A percentile compares a stretch with the other conserved stretches of the same genome.
phyloP scores from a whole-genome alignment of 768 basidiomycete genomes.

The Auriscalpium vulgare region DNA sequence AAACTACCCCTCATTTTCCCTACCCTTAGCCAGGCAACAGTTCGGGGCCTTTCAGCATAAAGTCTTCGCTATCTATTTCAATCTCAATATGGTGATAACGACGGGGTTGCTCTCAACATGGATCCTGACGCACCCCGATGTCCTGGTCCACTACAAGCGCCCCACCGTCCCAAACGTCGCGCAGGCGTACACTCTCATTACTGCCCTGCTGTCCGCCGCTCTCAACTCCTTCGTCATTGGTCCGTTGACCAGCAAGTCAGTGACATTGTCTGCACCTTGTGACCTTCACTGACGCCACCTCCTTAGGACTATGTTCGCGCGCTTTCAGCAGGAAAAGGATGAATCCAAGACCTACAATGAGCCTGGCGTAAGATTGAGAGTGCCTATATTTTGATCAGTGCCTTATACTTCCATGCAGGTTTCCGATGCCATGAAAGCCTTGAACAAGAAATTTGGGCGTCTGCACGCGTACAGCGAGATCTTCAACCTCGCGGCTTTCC shows the following conservation, averaged over 20 bases:
- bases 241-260: slow-evolving; percentile 63
- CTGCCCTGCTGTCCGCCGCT: slow-evolving; percentile 40
- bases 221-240: slow-evolving; percentile 65
- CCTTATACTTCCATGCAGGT: slow-evolving; percentile 32
- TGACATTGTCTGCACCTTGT: slow-evolving; percentile 4
- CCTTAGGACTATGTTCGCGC: slow-evolving; percentile 63
- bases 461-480: slow-evolving; percentile 66
- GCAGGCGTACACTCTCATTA: slow-evolving; percentile 51
- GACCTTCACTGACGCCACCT: not conserved
- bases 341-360: slow-evolving; percentile 65
- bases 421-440: slow-evolving; percentile 57
- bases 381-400: slow-evolving; percentile 7
- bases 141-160: slow-evolving; percentile 36
- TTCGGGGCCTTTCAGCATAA: slow-evolving; percentile 70
- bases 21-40: slow-evolving; percentile 51
- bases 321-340: slow-evolving; percentile 65
- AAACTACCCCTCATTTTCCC: not conserved
- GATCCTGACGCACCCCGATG: slow-evolving; percentile 50
- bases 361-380: slow-evolving; percentile 38
- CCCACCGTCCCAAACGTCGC: slow-evolving; percentile 53
- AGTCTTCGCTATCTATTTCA: slow-evolving; percentile 70
- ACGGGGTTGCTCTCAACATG: slow-evolving; percentile 48
- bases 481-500: slow-evolving; percentile 52
- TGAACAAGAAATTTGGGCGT: slow-evolving; percentile 58
- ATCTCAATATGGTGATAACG: slow-evolving; percentile 46